Percentiles rank a stretch among this genome's conserved stretches.
Evolutionary conservation across 495 filamentous ascomycete species (phyloP).

Genomic region (Penicillium parvum): DNA sequence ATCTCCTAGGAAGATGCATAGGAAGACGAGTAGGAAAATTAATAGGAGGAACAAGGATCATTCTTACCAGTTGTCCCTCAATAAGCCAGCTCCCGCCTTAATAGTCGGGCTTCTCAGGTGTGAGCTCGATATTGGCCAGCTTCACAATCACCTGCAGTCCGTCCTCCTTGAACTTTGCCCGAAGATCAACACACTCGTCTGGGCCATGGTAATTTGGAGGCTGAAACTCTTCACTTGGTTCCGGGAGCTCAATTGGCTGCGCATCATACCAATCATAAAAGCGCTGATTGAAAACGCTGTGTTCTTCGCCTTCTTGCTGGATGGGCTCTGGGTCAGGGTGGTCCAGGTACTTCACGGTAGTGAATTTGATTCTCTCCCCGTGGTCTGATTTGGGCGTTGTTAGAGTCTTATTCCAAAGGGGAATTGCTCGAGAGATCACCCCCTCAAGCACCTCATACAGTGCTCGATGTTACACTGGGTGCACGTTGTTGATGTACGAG

Average conservation of each 20-base stretch:
- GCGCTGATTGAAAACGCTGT: not conserved
- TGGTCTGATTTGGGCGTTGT: not conserved
- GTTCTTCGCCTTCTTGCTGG: not conserved
- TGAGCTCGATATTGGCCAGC: constrained; percentile 57
- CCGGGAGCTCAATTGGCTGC: constrained; percentile 27
- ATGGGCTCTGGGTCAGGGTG: constrained; percentile 3
- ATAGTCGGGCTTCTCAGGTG: constrained; percentile 51
- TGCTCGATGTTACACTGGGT: constrained; percentile 40
- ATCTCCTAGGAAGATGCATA: no score
- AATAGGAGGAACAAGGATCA: no score
- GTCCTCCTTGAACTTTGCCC: constrained; percentile 16
- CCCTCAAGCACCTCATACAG: constrained; percentile 52
- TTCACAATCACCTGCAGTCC: constrained; percentile 64
- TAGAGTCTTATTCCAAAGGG: constrained; percentile 47
- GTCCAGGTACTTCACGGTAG: constrained; percentile 3
- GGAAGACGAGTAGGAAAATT: no score
- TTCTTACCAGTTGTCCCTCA: constrained; percentile 47
- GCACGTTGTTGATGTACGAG: constrained; percentile 60
- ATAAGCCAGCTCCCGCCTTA: constrained; percentile 50
- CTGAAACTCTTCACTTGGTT: constrained; percentile 28
- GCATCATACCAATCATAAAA: not conserved
- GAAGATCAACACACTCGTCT: constrained; percentile 23
- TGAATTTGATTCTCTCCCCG: not conserved
- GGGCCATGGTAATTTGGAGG: not conserved
- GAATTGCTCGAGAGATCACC: constrained; percentile 45